Percentiles rank a stretch among this genome's conserved stretches.
phyloP scores from a whole-genome alignment of 2,329 filamentous ascomycete genomes.

The Beauveria rudraprayagi region DNA sequence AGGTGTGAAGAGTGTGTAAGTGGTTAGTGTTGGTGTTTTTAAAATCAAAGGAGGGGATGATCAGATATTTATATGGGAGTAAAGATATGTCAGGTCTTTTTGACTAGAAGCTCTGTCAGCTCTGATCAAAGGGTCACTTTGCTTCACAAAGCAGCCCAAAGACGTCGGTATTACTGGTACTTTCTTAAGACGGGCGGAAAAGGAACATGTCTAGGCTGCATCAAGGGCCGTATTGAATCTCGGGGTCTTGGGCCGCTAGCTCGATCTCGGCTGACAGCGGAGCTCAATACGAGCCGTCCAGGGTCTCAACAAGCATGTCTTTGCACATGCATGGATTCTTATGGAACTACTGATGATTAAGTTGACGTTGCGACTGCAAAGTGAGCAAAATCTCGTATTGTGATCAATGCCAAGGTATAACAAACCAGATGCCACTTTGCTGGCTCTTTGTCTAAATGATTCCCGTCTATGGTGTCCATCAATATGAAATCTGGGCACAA shows the following conservation, averaged over 20 bases:
- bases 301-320: not conserved
- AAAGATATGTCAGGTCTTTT: not conserved
- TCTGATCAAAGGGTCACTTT: not conserved
- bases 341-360: not conserved
- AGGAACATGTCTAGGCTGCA: not conserved
- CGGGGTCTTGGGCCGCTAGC: not conserved
- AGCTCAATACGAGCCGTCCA: not conserved
- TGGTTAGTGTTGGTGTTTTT: not conserved
- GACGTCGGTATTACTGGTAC: not conserved
- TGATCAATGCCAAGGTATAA: not conserved
- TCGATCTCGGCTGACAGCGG: not conserved
- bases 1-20: not conserved
- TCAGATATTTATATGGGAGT: not conserved
- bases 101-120: too few species aligned
- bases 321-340: not conserved
- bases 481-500: not conserved
- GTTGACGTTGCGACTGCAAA: not conserved
- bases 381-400: not conserved
- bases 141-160: not conserved
- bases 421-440: too few species aligned
- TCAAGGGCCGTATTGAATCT: not conserved
- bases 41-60: not conserved
- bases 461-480: too few species aligned
- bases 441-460: rapidly evolving
- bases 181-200: not conserved